Evolutionary conservation across 2,329 filamentous ascomycete genomes (phyloP).

Genomic region (Calonectria pseudoturangicola): DNA sequence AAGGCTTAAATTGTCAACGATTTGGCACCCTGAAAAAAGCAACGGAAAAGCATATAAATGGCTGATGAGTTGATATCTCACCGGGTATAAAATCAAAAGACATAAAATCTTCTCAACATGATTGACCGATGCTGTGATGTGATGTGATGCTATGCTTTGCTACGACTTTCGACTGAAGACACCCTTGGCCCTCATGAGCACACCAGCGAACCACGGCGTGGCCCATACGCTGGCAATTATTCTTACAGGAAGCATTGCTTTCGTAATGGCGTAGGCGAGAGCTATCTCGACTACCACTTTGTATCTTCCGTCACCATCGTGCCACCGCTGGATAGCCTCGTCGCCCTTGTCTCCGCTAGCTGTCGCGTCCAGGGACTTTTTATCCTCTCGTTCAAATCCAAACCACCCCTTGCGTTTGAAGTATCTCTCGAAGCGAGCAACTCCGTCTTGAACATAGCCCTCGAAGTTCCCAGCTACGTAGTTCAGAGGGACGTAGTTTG

Average conservation of each 20-base stretch:
- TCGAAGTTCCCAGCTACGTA: slow-evolving; percentile 72
- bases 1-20: slow-evolving; percentile 72
- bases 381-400: slow-evolving; percentile 67
- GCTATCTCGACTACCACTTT: slow-evolving; percentile 82
- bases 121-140: slow-evolving; percentile 30
- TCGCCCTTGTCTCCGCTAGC: slow-evolving; percentile 42
- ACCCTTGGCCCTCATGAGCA: slow-evolving; percentile 68
- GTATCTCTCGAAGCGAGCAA: slow-evolving; percentile 85
- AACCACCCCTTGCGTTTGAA: slow-evolving; percentile 90
- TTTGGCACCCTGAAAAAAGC: slow-evolving; percentile 49
- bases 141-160: slow-evolving; percentile 35
- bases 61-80: slow-evolving; percentile 50
- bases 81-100: slow-evolving; percentile 52
- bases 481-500: slow-evolving; percentile 79
- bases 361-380: slow-evolving; percentile 7
- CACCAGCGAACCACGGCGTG: slow-evolving; percentile 92
- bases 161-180: slow-evolving; percentile 56
- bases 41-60: slow-evolving; percentile 51
- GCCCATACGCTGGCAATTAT: slow-evolving; percentile 88
- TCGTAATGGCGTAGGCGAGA: slow-evolving; percentile 93
- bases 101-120: slow-evolving; percentile 49
- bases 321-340: slow-evolving; percentile 61
- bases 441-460: slow-evolving; percentile 74
- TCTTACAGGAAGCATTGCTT: slow-evolving; percentile 86
- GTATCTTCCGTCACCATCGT: slow-evolving; percentile 67